Base-by-base conservation (phyloP, 108 stramenopile genomes). In the Phaeodactylum tricornutum region DNA sequence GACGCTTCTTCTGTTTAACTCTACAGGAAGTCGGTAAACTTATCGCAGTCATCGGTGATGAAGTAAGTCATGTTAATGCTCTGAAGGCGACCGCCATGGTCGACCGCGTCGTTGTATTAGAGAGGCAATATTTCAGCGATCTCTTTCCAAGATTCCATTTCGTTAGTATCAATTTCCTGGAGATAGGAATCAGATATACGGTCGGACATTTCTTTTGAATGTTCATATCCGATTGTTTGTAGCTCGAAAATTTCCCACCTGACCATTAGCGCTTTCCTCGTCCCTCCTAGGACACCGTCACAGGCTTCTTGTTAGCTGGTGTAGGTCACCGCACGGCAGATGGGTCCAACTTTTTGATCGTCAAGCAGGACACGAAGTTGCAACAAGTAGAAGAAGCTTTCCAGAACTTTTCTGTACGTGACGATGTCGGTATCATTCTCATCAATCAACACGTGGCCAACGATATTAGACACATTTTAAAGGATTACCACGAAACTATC, bases 401-500 rank as follows among this genome's bases (percentile, higher is more conserved):
- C 57, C 76, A 75, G 45, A 55, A 57, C 1, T 74, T 94, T 45
- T 76, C 92, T 9, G 57, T 64, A 5, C 71, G 97, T 42, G 81
- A 90, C 53, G 97, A 98, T 67, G 55, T 98, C 32, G 97, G 90
- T 27, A 98, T 98, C 37, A 84, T 98, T 47, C 78, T 98, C 24
- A 96, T 98, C 67, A 98, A 96, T 56, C 97, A 98, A 59, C 95
- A 96, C 67, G 71, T 94, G 46, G 97, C 97, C 29, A 94, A 92
- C 53, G 66, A 88, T 55, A 95, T 98, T 63, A 84, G 97, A 43
- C 97, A 96, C 52, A 73, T 95, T n/a, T 64, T 98, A 44, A 88
- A 91, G 50, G 85, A 90, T 67, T 98, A 98, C 75, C 72, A 84
- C 43, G 78, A 84, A 45, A 92, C 90, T 21, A 94, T 98, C 67